Base-by-base conservation (phyloP, 2,329 filamentous ascomycete species). In the Fusarium pseudonygamai region DNA sequence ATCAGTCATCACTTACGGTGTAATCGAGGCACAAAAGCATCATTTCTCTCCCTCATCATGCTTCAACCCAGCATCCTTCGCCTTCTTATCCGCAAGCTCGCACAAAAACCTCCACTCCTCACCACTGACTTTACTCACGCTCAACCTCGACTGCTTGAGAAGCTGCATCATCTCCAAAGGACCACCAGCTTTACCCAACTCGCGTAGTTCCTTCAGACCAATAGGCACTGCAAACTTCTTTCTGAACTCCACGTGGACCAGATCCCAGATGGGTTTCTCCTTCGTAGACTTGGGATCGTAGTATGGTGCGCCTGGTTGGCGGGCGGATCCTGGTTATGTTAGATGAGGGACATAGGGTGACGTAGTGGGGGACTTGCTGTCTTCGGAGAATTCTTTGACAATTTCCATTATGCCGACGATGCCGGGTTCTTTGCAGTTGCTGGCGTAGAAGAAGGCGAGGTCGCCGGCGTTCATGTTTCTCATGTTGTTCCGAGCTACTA, bases 371-470 rank as follows among this genome's bases (percentile, higher is more conserved):
- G 2, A 82, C 88, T 76, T 83, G 93, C 93, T 84, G 78, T 99
- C 96, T 14, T 93, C 88, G 5, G 92, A 92, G 74, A 94, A 93
- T 79, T 97, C 95, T 73, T 90, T 87, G 22, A 97, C 95, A 71
- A 99, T 93, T 78, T 96, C 93, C 93, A 97, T 95, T 24, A 92
- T 89, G 4, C 95, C 95, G 3, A 92, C 94, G 53, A 98, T 94
- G 6, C 93, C 96, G 0, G 95, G 95, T 30, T 92, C 89, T 80
- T 97, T 97, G 83, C 93, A 96, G 78, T 96, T 97, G 52, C 93
- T 97, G 83, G 98, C 96, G 80, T 98, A 98, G 84, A 99, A 98
- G 84, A 99, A 98, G 32, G 95, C 95, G 37, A 95, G 87, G 79
- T 99, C 96, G 57, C 95, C 95, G 63, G 91, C 91, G 77, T 93